A percentile compares a stretch with the other conserved stretches of the same genome.
Evolutionary conservation across 345 rosid species (phyloP).

Genomic region (Erysimum cheiranthoides): DNA sequence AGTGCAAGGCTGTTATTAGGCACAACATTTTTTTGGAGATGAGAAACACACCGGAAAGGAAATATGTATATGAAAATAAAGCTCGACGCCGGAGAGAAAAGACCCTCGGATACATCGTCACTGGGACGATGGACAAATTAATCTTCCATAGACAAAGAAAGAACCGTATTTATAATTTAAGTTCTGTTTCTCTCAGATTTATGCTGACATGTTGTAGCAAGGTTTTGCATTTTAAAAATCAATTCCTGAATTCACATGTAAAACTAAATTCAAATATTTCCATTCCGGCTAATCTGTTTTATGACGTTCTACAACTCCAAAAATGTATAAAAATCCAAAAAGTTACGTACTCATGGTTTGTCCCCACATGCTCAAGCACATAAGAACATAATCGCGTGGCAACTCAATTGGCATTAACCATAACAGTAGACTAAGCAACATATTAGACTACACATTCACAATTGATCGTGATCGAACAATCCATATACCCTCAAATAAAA

Average conservation of each 20-base stretch:
- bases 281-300: neutral
- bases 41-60: no score
- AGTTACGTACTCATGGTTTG: conserved; percentile 12
- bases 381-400: neutral
- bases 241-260: neutral
- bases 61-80: no score
- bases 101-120: no score
- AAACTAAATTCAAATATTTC: neutral
- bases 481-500: neutral
- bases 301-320: neutral
- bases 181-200: neutral
- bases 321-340: neutral
- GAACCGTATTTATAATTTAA: neutral
- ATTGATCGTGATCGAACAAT: conserved; percentile 12
- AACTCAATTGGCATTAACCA: conserved; percentile 10
- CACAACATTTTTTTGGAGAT: no score
- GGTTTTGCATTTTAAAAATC: neutral
- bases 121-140: neutral
- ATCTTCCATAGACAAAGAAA: neutral
- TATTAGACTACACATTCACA: conserved; percentile 16
- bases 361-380: conserved; percentile 22
- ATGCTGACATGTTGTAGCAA: neutral
- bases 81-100: neutral
- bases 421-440: conserved; percentile 9
- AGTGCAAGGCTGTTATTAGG: no score